Evolutionary conservation across 2,329 filamentous ascomycete genomes (phyloP).

Genomic region (Periconia sp.): DNA sequence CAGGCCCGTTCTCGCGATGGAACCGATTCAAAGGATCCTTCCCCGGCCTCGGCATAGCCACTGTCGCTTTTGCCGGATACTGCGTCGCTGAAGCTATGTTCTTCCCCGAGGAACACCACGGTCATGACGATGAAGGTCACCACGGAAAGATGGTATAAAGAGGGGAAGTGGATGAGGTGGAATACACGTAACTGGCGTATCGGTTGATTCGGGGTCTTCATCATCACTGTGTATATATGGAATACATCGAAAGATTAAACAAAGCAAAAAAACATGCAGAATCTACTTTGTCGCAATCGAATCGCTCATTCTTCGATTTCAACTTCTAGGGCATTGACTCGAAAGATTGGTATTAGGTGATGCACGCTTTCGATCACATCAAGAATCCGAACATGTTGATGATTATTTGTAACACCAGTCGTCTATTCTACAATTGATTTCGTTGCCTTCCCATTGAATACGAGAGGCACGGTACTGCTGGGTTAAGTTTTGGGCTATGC

Average conservation of each 20-base stretch:
- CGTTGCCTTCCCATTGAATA: too few species aligned
- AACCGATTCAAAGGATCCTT: constrained; percentile 87
- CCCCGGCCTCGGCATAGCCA: constrained; percentile 89
- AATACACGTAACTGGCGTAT: constrained; percentile 32
- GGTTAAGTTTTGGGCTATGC: too few species aligned
- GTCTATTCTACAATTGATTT: too few species aligned
- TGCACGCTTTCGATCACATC: too few species aligned
- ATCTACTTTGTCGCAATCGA: background rate
- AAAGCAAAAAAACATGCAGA: background rate
- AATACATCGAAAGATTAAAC: constrained; percentile 22
- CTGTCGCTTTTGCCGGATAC: constrained; percentile 87
- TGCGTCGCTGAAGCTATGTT: constrained; percentile 89
- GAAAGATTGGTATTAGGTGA: too few species aligned
- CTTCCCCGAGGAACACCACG: constrained; percentile 62
- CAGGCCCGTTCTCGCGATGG: constrained; percentile 80
- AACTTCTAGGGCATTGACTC: too few species aligned
- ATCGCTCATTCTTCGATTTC: too few species aligned
- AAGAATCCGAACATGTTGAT: too few species aligned
- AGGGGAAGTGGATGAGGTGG: constrained; percentile 3
- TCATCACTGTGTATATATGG: constrained; percentile 35
- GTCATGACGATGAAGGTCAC: constrained; percentile 26
- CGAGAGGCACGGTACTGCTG: too few species aligned
- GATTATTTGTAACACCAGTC: too few species aligned
- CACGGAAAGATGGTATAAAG: constrained; percentile 17
- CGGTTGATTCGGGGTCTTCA: constrained; percentile 26